Conservation (phyloP, 2,329 filamentous ascomycete genomes). For the Diplodia mutila region DNA sequence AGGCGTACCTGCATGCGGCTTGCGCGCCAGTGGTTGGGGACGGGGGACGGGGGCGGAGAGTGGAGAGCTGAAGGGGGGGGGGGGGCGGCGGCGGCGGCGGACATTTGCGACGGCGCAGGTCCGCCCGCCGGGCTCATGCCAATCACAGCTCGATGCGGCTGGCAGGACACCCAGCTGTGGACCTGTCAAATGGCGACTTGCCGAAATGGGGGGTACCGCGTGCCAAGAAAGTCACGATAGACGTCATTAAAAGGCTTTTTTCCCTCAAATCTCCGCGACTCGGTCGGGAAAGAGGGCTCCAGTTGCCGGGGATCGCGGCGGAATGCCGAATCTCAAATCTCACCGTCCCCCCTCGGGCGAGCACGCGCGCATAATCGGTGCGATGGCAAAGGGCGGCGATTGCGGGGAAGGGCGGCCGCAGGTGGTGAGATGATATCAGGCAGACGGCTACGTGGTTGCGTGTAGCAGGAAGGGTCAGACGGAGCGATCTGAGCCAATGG, state of each 20-base stretch:
- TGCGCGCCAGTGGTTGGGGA: not conserved
- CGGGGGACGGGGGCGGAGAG: not conserved
- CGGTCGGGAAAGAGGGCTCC: not conserved
- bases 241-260: slow-evolving; percentile 13
- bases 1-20: slow-evolving; percentile 20
- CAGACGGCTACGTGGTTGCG: not conserved
- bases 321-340: not conserved
- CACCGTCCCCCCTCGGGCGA: too few relatives aligned
- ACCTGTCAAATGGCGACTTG: slow-evolving; percentile 11
- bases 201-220: slow-evolving; percentile 2
- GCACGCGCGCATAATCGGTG: not conserved
- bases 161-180: not conserved
- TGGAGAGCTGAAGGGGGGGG: slow-evolving; percentile 7
- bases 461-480: not conserved
- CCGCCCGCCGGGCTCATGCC: not conserved
- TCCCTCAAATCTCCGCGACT: slow-evolving; percentile 16
- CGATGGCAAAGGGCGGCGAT: too few relatives aligned
- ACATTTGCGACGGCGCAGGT: not conserved
- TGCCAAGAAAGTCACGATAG: slow-evolving; percentile 15
- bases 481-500: slow-evolving; percentile 1
- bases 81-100: too few relatives aligned
- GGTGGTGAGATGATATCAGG: not conserved
- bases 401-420: not conserved
- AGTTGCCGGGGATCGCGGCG: not conserved
- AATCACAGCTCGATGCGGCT: slow-evolving; percentile 5